Evolutionary conservation across 2,329 filamentous ascomycete genomes (phyloP).

Genomic region (Fusarium algeriense): DNA sequence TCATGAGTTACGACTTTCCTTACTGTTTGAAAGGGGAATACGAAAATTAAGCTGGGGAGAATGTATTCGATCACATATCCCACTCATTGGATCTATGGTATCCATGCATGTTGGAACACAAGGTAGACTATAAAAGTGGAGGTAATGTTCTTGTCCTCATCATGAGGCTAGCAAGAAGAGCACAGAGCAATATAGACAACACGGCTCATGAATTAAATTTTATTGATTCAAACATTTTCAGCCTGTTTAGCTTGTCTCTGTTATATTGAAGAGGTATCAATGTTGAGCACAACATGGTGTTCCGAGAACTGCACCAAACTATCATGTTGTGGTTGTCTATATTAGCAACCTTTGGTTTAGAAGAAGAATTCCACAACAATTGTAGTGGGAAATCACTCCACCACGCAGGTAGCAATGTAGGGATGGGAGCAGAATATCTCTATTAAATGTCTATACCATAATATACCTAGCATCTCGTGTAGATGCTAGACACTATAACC

Average conservation of each 20-base stretch:
- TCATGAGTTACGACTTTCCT: constrained; percentile 37
- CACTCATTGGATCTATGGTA: background rate
- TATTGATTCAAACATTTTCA: background rate
- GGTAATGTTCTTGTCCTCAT: constrained; percentile 14
- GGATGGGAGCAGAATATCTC: too few species aligned
- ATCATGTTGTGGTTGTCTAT: background rate
- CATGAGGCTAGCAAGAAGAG: background rate
- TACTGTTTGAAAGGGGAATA: background rate
- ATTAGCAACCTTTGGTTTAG: too few species aligned
- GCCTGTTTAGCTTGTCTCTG: background rate
- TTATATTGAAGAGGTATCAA: background rate
- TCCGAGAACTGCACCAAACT: too few species aligned
- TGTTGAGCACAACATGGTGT: background rate
- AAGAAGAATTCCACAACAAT: too few species aligned
- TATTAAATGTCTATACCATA: too few species aligned
- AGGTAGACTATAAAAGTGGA: constrained; percentile 6
- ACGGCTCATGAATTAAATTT: constrained; percentile 7
- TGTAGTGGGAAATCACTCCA: too few species aligned
- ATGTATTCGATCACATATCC: background rate
- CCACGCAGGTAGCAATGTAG: too few species aligned
- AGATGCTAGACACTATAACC: background rate
- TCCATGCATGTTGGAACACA: background rate
- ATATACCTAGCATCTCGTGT: too few species aligned
- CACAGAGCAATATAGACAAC: background rate
- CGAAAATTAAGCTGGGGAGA: background rate